Percentiles rank a stretch among this genome's conserved stretches.
phyloP scores from a whole-genome alignment of 176 grass and related monocot genomes.

The Melocanna baccifera region DNA sequence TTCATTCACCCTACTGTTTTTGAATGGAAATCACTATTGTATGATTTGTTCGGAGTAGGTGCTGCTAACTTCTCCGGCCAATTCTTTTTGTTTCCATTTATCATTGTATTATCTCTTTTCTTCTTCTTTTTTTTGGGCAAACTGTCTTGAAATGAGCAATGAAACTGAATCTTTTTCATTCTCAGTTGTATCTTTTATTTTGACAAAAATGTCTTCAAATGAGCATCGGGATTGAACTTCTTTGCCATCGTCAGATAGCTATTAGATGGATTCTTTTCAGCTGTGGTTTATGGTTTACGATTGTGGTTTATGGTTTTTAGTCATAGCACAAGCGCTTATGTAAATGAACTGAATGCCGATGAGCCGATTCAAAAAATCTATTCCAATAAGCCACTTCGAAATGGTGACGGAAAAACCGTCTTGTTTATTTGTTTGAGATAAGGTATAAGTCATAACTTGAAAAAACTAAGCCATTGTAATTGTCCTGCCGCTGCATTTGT shows the following conservation, averaged over 20 bases:
- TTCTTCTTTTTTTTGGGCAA: background rate
- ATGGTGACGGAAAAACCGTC: no score
- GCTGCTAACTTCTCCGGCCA: background rate
- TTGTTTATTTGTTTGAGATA: no score
- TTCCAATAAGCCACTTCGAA: no score
- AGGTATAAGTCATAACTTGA: no score
- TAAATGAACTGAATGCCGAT: no score
- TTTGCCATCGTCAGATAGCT: background rate
- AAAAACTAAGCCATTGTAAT: no score
- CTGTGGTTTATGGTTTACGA: no score
- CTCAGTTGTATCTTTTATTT: background rate
- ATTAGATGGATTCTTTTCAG: no score
- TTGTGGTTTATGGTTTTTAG: no score
- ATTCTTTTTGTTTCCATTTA: conserved; percentile 4
- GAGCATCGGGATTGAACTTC: no score
- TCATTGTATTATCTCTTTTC: background rate
- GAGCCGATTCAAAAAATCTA: no score
- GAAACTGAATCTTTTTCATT: background rate
- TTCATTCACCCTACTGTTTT: conserved; percentile 31
- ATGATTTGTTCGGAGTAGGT: conserved; percentile 15
- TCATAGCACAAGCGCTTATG: no score
- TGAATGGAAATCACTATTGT: conserved; percentile 33
- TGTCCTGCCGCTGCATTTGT: background rate
- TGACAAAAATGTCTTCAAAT: background rate
- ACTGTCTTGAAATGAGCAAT: background rate